Base-by-base conservation (phyloP, 148 eudicot genomes). In the Suaeda aralocaspica region DNA sequence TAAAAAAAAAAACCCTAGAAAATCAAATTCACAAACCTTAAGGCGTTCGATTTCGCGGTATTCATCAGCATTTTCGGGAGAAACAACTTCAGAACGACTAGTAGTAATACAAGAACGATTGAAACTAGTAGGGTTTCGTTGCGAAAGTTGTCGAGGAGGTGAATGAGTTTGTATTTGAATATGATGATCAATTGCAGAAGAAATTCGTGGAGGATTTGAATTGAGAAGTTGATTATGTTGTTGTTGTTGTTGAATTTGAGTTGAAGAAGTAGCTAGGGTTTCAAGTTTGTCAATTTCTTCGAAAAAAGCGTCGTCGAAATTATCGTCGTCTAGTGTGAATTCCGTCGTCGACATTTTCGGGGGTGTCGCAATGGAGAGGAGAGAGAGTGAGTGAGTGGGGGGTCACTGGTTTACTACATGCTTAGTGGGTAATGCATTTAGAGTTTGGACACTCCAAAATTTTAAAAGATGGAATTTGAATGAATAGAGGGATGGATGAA, bases 61-160 rank as follows among this genome's bases (percentile, higher is more conserved):
- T 45, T 80, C 74, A 14, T 73, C 79, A 57, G 71, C 79, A 57
- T 66, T 6, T 36, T 34, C 34, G 34, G 75, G 61, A 24, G 80
- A 66, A 11, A 29, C 58, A 30, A 33, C 46, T n/a, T n/a, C n/a
- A 31, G 75, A 71, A 61, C 76, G 75, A 76, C n/a, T n/a, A n/a
- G 44, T 59, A 16, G 49, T 21, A 2, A 33, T 30, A 44, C 14
- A 42, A 52, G 30, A 49, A 59, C 9, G 21, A 14, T 26, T 28
- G 9, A 9, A 57, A 49, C 1, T 33, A 0, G 3, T 77, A 59
- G 49, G 53, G 46, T 42, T 62, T 45, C 91, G 79, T 85, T 92
- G 97, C n/a, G 97, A 87, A 49, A 92, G 78, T 55, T 78, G 84
- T 29, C 89, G 84, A 44, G 97, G 97, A 18, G 97, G 97, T 48